Conservation (phyloP, 106 monocot genomes). For the Xerophyta viscosa region DNA sequence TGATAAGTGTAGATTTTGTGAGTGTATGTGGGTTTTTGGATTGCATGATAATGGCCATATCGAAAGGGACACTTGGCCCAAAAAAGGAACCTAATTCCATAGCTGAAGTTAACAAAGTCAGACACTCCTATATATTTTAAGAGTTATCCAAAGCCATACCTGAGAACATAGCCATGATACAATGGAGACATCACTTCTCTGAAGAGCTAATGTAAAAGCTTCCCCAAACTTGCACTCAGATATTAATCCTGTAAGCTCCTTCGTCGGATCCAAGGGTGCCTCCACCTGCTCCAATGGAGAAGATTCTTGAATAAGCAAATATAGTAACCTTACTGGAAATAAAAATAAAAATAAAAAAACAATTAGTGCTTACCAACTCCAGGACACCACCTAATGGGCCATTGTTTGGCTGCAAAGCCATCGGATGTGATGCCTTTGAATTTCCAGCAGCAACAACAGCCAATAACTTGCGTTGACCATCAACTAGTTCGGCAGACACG, state of each 20-base stretch:
- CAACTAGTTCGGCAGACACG: constrained; percentile 54
- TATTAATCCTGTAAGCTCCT: constrained; percentile 68
- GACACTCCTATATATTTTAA: too few relatives aligned
- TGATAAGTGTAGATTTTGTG: too few relatives aligned
- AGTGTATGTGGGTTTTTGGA: too few relatives aligned
- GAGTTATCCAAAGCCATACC: too few relatives aligned
- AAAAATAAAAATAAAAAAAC: background rate
- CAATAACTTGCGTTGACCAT: constrained; percentile 72
- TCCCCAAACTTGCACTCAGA: constrained; percentile 82
- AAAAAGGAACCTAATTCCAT: too few relatives aligned
- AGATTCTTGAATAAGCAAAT: background rate
- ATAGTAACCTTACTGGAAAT: background rate
- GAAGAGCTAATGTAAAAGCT: constrained; percentile 88
- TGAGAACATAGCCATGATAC: constrained; percentile 97
- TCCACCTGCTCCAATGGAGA: constrained; percentile 39
- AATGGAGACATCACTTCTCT: constrained; percentile 90
- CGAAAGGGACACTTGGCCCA: too few relatives aligned
- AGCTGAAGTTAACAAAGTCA: too few relatives aligned
- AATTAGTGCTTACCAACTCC: constrained; percentile 28
- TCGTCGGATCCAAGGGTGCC: constrained; percentile 70
- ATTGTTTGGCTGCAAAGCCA: constrained; percentile 43
- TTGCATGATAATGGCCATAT: too few relatives aligned
- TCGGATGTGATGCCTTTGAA: constrained; percentile 36
- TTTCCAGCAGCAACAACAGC: constrained; percentile 43
- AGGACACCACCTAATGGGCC: constrained; percentile 38